phyloP scores from a whole-genome alignment of 2,329 filamentous ascomycete genomes.

The Nannizziopsis arthrosporioides region DNA sequence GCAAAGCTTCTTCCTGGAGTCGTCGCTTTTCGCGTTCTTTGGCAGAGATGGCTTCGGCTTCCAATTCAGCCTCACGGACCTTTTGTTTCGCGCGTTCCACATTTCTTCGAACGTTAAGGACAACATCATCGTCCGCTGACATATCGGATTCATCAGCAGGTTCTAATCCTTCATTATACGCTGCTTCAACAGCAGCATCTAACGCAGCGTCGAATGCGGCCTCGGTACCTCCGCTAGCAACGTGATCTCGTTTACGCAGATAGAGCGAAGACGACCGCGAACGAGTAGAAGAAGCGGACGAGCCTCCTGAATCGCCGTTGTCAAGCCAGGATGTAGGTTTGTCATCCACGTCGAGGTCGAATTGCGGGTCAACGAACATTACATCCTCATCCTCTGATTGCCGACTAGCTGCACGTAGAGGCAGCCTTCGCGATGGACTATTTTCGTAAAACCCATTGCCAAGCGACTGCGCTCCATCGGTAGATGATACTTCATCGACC shows the following conservation, averaged over 20 bases:
- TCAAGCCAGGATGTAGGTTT: slow-evolving; percentile 89
- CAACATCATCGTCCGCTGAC: slow-evolving; percentile 21
- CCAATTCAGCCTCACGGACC: slow-evolving; percentile 60
- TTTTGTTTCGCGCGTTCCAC: slow-evolving; percentile 66
- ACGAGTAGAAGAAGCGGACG: slow-evolving; percentile 65
- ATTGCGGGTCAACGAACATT: slow-evolving; percentile 22
- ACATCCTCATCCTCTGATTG: slow-evolving; percentile 2
- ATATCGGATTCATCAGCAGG: slow-evolving; percentile 34
- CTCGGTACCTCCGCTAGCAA: slow-evolving; percentile 61
- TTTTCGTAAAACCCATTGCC: neutral
- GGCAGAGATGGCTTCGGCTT: slow-evolving; percentile 51
- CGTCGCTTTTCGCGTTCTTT: slow-evolving; percentile 48
- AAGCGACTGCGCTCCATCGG: neutral
- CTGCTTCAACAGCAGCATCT: slow-evolving; percentile 89
- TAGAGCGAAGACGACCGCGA: slow-evolving; percentile 64
- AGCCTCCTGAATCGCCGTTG: slow-evolving; percentile 77
- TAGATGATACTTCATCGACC: neutral
- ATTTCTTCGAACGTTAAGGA: slow-evolving; percentile 47
- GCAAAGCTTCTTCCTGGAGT: slow-evolving; percentile 23
- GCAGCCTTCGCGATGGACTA: slow-evolving; percentile 2
- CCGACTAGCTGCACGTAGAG: slow-evolving; percentile 2
- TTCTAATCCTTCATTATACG: slow-evolving; percentile 85
- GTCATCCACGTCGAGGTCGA: slow-evolving; percentile 53
- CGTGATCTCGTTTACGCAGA: slow-evolving; percentile 56
- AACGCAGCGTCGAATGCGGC: slow-evolving; percentile 88